phyloP scores from a whole-genome alignment of 495 filamentous ascomycete species.

The Tuber indicum region DNA sequence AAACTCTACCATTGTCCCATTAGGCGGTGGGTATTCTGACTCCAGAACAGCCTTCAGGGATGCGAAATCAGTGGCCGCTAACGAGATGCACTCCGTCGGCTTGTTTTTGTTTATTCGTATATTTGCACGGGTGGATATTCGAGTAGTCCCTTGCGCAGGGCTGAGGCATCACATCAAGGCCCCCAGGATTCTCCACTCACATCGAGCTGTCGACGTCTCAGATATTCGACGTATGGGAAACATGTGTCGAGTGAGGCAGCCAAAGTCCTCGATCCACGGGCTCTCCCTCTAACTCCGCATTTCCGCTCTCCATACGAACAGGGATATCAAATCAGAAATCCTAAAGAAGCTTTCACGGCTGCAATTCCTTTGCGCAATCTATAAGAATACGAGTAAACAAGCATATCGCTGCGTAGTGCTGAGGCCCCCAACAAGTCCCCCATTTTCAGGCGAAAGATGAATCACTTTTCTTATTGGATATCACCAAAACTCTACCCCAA shows the following conservation, averaged over 20 bases:
- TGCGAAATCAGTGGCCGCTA: neutral
- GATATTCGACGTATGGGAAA: neutral
- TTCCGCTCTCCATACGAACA: neutral
- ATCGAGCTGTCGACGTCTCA: neutral
- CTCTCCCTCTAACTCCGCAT: neutral
- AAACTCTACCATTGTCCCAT: neutral
- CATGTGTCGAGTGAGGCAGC: neutral
- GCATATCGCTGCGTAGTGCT: neutral
- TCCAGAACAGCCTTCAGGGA: neutral
- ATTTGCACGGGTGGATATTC: neutral
- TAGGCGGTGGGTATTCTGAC: neutral
- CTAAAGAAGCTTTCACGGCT: neutral
- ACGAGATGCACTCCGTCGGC: neutral
- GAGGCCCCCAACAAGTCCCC: neutral
- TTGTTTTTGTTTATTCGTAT: neutral
- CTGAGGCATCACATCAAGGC: neutral
- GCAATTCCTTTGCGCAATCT: neutral
- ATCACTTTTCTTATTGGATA: neutral
- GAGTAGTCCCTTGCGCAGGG: neutral
- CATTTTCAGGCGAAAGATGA: neutral
- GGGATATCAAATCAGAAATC: neutral
- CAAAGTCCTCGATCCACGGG: neutral
- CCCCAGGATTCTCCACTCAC: neutral
- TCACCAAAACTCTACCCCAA: neutral
- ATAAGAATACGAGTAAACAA: neutral